Evolutionary conservation across 208 protist genomes (phyloP).

Genomic region (Crithidia acanthocephali): DNA sequence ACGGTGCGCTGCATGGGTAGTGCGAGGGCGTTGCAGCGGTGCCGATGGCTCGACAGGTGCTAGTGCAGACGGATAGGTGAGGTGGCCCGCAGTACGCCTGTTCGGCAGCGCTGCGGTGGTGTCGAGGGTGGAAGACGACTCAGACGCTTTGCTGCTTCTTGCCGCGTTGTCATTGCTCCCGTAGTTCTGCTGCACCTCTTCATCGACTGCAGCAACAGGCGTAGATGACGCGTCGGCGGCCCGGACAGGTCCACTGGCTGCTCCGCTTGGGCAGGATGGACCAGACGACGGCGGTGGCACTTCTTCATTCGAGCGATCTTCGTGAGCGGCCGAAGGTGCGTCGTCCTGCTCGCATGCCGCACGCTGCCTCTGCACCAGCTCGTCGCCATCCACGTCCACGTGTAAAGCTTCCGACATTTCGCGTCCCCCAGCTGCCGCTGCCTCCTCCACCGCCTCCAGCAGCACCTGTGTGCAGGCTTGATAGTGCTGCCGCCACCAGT

Average conservation of each 20-base stretch:
- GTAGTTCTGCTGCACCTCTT: background rate
- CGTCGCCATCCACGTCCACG: background rate
- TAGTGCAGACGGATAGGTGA: background rate
- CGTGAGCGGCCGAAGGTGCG: background rate
- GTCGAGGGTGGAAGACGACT: background rate
- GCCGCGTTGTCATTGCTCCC: background rate
- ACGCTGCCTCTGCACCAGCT: background rate
- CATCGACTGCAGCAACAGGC: background rate
- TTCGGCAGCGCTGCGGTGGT: background rate
- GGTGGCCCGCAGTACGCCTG: background rate
- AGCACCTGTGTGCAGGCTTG: constrained; percentile 59
- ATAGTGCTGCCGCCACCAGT: constrained; percentile 70
- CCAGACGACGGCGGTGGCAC: background rate
- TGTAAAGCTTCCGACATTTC: background rate
- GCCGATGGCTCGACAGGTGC: background rate
- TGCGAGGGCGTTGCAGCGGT: no score
- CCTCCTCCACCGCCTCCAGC: constrained; percentile 42
- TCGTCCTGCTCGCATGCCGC: background rate
- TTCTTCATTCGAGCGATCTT: background rate
- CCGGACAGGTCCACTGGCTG: background rate
- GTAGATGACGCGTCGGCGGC: no score
- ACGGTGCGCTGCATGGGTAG: background rate
- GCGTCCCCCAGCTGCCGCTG: background rate
- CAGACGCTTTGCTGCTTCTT: background rate
- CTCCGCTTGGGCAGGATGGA: background rate